Base-by-base conservation (phyloP, 495 filamentous ascomycete species). In the Chaetomium cochliodes region DNA sequence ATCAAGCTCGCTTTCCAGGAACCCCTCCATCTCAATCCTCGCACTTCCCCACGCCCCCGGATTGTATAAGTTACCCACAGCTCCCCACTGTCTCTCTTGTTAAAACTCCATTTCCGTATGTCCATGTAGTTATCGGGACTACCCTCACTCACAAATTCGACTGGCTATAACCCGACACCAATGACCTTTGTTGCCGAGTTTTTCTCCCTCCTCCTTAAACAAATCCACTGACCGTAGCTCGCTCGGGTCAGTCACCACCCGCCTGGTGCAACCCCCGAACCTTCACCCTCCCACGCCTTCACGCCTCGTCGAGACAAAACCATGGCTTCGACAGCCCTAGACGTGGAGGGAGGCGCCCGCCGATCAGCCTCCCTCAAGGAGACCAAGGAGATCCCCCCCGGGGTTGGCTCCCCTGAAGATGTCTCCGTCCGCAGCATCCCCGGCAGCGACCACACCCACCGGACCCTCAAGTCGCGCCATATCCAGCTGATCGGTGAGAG, bases 401-500 rank as follows among this genome's bases (percentile, higher is more conserved):
- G n/a, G 6, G 22, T 11, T 3, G 11, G 9, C 30, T 42, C 30
- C 16, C 22, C 39, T 39, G 63, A 66, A 20, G 58, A n/a, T 26
- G 49, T 9, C 6, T 68, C 65, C 2, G 6, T 71, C 39, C 58
- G 23, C 13, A 52, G 42, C 49, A 28, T 30, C 37, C 6, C 12
- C 37, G 69, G 61, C 37, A 67, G 61, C 18, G 73, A 77, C 54
- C 63, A 70, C 42, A 79, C 77, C 2, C 76, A 82, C 60, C 78
- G 81, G 22, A 74, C 59, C 28, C 75, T 84, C 41, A 81, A 81
- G 63, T 70, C 78, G 18, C 77, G 81, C 26, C 81, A 84, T 69
- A 82, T 82, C 59, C 81, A 84, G 69, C 68, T 84, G 46, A 84
- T 84, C 57, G 81, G 79, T 66, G 44, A 11, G 51, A 11, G n/a